Conservation (phyloP, 2,329 filamentous ascomycete species). For the Shiraia sp. region DNA sequence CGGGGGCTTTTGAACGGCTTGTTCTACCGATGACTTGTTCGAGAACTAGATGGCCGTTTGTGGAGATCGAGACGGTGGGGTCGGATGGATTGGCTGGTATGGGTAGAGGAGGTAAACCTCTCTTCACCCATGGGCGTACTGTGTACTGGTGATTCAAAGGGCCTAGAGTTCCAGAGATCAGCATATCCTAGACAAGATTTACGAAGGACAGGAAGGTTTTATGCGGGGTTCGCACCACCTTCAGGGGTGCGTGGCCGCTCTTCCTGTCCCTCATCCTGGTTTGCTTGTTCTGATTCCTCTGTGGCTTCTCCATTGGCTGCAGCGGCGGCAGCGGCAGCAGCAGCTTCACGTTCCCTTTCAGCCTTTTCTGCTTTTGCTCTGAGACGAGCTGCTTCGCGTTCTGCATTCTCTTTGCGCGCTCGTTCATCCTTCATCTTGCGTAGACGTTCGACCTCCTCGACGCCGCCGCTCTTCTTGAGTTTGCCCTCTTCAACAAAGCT, state of each 20-base stretch:
- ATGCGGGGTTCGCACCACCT: constrained; percentile 41
- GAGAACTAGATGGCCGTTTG: too few relatives aligned
- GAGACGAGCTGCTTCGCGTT: constrained; percentile 56
- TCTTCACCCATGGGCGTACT: constrained; percentile 35
- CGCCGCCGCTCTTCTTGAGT: constrained; percentile 92
- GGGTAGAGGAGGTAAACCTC: constrained; percentile 21
- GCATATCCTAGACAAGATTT: constrained; percentile 18
- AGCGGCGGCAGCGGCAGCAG: constrained; percentile 32
- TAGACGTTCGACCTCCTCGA: constrained; percentile 89
- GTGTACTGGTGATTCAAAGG: constrained; percentile 22
- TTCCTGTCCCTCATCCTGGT: constrained; percentile 34
- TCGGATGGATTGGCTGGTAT: constrained; percentile 12
- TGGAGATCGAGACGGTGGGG: background rate
- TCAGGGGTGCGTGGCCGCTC: constrained; percentile 27
- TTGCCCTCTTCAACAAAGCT: constrained; percentile 87
- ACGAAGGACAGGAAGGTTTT: constrained; percentile 23
- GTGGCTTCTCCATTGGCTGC: constrained; percentile 23
- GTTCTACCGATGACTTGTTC: too few relatives aligned
- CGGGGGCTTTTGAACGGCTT: too few relatives aligned
- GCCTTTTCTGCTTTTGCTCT: constrained; percentile 51
- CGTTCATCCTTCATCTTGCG: constrained; percentile 84
- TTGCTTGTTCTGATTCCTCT: constrained; percentile 10
- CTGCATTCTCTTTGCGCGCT: constrained; percentile 74
- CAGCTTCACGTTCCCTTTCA: constrained; percentile 35
- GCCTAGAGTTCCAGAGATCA: constrained; percentile 27